These are phyloP conservation scores for Skeletonema tropicum DNA, from an alignment of 108 stramenopile genomes.

Conservation along the genomic window DNA sequence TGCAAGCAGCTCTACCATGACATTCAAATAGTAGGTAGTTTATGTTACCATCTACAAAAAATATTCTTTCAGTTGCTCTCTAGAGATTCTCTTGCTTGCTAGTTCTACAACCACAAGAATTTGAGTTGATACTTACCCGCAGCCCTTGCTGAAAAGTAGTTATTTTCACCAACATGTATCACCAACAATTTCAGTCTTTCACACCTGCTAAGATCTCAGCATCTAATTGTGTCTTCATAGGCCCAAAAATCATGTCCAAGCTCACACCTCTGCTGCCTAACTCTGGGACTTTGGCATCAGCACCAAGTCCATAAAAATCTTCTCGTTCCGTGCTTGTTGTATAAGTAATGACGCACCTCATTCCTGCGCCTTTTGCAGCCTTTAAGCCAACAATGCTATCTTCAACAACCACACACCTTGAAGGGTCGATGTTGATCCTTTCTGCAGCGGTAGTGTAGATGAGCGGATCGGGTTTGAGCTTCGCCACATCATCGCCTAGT, in stretches of 20 bases:
- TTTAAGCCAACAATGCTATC: slow-evolving; percentile 86
- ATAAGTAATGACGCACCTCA: slow-evolving; percentile 89
- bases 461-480: slow-evolving; percentile 86
- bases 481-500: slow-evolving; percentile 86
- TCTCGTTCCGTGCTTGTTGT: slow-evolving; percentile 75
- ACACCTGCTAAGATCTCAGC: slow-evolving; percentile 70
- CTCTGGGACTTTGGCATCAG: slow-evolving; percentile 83
- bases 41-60: too few species aligned
- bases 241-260: slow-evolving; percentile 75
- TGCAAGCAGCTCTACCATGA: too few species aligned
- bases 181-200: slow-evolving; percentile 47
- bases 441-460: slow-evolving; percentile 86
- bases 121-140: neutral
- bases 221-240: slow-evolving; percentile 54
- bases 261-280: slow-evolving; percentile 70
- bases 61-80: too few species aligned
- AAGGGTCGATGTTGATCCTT: slow-evolving; percentile 58
- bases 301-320: slow-evolving; percentile 84
- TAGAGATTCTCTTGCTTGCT: too few species aligned
- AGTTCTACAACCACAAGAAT: too few species aligned
- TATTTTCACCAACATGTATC: neutral
- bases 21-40: too few species aligned
- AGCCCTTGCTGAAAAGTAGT: neutral
- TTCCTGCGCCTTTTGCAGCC: slow-evolving; percentile 88
- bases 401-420: slow-evolving; percentile 86